These are phyloP conservation scores for Ustilago shanxiensis DNA, from an alignment of 1,284 basidiomycete genomes.

Conservation along the genomic window DNA sequence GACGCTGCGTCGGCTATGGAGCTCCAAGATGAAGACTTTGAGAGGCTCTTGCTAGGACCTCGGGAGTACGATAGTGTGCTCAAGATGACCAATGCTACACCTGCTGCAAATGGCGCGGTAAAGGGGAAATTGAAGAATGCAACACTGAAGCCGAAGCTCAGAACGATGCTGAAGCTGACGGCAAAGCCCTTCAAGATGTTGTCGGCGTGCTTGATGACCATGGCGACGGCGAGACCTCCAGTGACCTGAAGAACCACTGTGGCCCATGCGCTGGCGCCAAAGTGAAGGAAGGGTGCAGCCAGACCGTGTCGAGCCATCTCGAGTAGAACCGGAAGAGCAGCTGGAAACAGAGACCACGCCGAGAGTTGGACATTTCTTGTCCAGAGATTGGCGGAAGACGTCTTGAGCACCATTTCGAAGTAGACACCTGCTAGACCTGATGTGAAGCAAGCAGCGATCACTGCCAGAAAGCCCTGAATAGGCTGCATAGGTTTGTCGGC, in stretches of 20 bases:
- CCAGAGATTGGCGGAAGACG: slow-evolving; percentile 88
- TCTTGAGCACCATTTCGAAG: slow-evolving; percentile 97
- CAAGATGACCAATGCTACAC: slow-evolving; percentile 83
- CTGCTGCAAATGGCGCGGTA: slow-evolving; percentile 84
- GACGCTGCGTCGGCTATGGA: slow-evolving; percentile 27
- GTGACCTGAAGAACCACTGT: slow-evolving; percentile 89
- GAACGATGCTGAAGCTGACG: slow-evolving; percentile 89
- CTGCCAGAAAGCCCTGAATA: slow-evolving; percentile 84
- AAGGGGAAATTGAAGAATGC: slow-evolving; percentile 88
- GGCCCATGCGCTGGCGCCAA: slow-evolving; percentile 91
- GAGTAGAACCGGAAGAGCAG: slow-evolving; percentile 84
- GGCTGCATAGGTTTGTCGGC: slow-evolving; percentile 77
- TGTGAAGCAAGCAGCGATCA: slow-evolving; percentile 90
- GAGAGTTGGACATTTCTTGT: slow-evolving; percentile 96
- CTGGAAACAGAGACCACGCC: slow-evolving; percentile 90
- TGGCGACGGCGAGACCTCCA: slow-evolving; percentile 88
- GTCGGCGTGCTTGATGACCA: slow-evolving; percentile 74
- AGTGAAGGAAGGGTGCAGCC: slow-evolving; percentile 64
- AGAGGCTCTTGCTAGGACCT: slow-evolving; percentile 17
- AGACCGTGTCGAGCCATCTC: slow-evolving; percentile 62
- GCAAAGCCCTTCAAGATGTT: slow-evolving; percentile 79
- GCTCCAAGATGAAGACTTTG: slow-evolving; percentile 20
- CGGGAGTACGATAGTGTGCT: slow-evolving; percentile 85
- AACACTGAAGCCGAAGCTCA: slow-evolving; percentile 90
- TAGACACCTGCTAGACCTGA: slow-evolving; percentile 98